phyloP scores from a whole-genome alignment of 768 basidiomycete genomes.

The Tubosaeta sp. region DNA sequence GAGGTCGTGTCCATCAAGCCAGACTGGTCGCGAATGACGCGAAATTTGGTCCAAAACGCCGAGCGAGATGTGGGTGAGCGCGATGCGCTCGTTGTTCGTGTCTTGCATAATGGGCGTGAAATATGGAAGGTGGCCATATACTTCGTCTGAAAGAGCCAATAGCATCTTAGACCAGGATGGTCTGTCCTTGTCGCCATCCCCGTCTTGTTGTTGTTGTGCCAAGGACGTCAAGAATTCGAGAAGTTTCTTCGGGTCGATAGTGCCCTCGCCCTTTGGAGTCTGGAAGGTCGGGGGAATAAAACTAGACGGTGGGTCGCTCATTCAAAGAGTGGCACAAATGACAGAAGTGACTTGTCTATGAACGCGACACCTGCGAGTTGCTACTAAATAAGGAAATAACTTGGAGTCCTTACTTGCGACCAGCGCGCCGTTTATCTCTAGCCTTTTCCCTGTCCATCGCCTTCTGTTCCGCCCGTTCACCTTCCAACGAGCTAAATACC shows the following conservation, averaged over 20 bases:
- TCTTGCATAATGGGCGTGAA: constrained; percentile 49
- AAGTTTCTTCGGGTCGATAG: constrained; percentile 35
- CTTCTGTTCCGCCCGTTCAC: constrained; percentile 94
- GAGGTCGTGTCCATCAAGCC: constrained; percentile 40
- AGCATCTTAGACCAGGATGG: constrained; percentile 49
- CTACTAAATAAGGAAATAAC: constrained; percentile 9
- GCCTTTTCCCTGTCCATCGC: constrained; percentile 80
- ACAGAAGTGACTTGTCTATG: background rate
- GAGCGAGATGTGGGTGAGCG: constrained; percentile 49
- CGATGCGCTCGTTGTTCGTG: constrained; percentile 53
- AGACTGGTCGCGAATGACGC: constrained; percentile 49
- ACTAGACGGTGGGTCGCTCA: constrained; percentile 26
- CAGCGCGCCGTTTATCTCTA: constrained; percentile 72
- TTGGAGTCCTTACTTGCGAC: constrained; percentile 50
- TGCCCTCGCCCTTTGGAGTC: constrained; percentile 23
- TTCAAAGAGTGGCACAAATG: constrained; percentile 5
- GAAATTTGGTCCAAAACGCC: constrained; percentile 51
- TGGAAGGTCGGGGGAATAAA: constrained; percentile 29
- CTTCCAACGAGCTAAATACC: constrained; percentile 71
- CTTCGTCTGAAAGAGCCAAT: constrained; percentile 47
- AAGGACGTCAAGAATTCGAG: constrained; percentile 41
- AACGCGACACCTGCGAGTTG: no score
- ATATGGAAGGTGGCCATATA: constrained; percentile 52
- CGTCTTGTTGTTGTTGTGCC: constrained; percentile 29
- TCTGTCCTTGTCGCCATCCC: constrained; percentile 32